phyloP scores from a whole-genome alignment of 495 filamentous ascomycete species.

The Cryomyces minteri region DNA sequence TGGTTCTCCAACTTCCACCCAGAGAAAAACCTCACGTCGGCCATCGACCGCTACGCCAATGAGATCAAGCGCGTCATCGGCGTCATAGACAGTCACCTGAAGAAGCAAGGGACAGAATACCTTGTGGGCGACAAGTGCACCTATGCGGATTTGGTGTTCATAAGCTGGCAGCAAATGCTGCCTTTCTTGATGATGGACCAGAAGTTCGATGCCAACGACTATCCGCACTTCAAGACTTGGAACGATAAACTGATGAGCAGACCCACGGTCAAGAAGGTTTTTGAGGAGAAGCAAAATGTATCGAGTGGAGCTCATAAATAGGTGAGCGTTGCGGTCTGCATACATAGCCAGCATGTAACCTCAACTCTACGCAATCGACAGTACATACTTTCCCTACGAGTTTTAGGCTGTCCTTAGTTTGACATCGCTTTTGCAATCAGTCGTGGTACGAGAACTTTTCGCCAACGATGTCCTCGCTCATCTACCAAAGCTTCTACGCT shows the following conservation, averaged over 20 bases:
- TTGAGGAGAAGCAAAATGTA: conserved; percentile 6
- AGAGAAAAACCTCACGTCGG: conserved; percentile 24
- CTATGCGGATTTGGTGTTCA: conserved; percentile 29
- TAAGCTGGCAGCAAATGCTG: conserved; percentile 19
- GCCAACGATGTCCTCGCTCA: conserved; percentile 31
- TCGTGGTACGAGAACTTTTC: conserved; percentile 25
- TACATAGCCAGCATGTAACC: too few species aligned
- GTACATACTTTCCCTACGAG: too few species aligned
- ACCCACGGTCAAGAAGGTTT: conserved; percentile 5
- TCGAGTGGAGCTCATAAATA: too few species aligned
- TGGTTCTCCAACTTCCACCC: conserved; percentile 27
- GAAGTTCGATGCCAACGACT: conserved; percentile 14
- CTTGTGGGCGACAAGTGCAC: conserved; percentile 33
- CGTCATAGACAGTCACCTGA: conserved; percentile 25
- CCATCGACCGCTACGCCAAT: conserved; percentile 27
- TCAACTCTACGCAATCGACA: too few species aligned
- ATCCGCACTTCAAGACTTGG: conserved; percentile 6
- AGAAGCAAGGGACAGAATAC: conserved; percentile 15
- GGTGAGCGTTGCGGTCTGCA: too few species aligned
- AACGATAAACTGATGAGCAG: conserved; percentile 3
- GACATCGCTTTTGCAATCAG: too few species aligned
- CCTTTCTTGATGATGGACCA: conserved; percentile 22
- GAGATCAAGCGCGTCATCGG: conserved; percentile 28
- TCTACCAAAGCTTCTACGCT: conserved; percentile 30
- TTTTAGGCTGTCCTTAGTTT: too few species aligned